phyloP scores from a whole-genome alignment of 805 yeast genomes.

The Saturnispora galanensis region DNA sequence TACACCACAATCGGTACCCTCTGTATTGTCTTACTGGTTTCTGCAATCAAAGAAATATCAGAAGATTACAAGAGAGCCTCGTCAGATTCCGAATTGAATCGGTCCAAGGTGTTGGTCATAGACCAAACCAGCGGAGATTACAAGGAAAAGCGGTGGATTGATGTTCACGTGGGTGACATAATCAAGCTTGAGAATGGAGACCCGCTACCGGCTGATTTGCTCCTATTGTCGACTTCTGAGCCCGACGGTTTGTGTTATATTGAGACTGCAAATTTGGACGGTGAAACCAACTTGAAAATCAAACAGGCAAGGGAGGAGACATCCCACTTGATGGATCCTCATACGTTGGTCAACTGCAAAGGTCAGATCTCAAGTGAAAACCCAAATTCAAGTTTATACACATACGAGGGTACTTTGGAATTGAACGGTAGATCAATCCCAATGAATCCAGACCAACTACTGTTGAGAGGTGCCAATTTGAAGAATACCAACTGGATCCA shows the following conservation, averaged over 20 bases:
- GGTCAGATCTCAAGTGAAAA: constrained; percentile 74
- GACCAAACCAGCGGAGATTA: constrained; percentile 52
- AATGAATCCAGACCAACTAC: constrained; percentile 79
- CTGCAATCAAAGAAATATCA: constrained; percentile 82
- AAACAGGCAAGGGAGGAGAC: constrained; percentile 84
- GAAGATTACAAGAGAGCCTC: constrained; percentile 84
- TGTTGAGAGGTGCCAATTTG: constrained; percentile 90
- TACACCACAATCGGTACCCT: constrained; percentile 93
- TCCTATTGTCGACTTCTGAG: constrained; percentile 82
- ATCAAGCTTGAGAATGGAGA: constrained; percentile 79
- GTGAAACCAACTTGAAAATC: constrained; percentile 93
- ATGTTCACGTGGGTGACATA: constrained; percentile 85
- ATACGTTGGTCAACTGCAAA: constrained; percentile 40
- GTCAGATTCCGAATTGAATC: constrained; percentile 83
- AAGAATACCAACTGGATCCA: constrained; percentile 93
- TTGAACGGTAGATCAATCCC: constrained; percentile 56
- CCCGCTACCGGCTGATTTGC: constrained; percentile 87
- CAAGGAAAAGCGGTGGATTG: constrained; percentile 66
- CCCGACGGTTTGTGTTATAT: constrained; percentile 97
- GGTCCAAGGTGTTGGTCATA: constrained; percentile 59
- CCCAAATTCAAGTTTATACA: constrained; percentile 89
- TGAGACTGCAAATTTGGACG: constrained; percentile 95
- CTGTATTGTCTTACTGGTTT: constrained; percentile 72
- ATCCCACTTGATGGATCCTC: constrained; percentile 55
- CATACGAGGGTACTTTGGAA: constrained; percentile 81